phyloP scores from a whole-genome alignment of 2,329 filamentous ascomycete genomes.

The Cytospora leucostoma region DNA sequence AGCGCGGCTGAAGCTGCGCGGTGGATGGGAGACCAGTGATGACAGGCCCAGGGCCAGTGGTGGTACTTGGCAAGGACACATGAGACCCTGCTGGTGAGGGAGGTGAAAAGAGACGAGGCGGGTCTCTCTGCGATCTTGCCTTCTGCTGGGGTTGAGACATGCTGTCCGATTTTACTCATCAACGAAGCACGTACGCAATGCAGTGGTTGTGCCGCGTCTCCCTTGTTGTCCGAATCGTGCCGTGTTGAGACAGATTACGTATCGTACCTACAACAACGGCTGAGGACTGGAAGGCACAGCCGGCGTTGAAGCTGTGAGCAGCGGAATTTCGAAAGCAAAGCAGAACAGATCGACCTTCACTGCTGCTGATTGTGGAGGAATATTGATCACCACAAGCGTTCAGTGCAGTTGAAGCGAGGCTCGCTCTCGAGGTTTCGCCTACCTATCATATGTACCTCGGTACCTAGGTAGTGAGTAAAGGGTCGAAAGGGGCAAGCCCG shows the following conservation, averaged over 20 bases:
- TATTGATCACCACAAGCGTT: not conserved
- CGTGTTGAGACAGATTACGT: constrained; percentile 12
- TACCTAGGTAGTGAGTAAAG: too few relatives aligned
- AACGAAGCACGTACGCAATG: constrained; percentile 14
- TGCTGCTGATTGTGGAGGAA: not conserved
- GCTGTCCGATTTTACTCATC: constrained; percentile 26
- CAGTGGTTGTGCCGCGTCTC: constrained; percentile 14
- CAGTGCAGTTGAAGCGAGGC: not conserved
- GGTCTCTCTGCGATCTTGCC: constrained; percentile 44
- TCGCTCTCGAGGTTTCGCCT: not conserved
- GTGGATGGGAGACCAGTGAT: constrained; percentile 18
- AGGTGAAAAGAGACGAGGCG: constrained; percentile 78
- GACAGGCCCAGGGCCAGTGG: constrained; percentile 32
- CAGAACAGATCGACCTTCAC: not conserved
- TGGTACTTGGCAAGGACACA: constrained; percentile 58
- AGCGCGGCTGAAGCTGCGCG: constrained; percentile 17
- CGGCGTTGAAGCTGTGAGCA: not conserved
- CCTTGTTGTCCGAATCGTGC: not conserved
- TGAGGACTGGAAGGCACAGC: not conserved
- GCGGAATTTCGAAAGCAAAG: not conserved
- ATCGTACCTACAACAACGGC: constrained; percentile 12
- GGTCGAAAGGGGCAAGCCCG: not conserved
- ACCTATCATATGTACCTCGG: too few relatives aligned
- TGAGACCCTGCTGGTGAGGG: constrained; percentile 77
- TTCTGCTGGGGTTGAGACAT: constrained; percentile 49